phyloP scores from a whole-genome alignment of 2,329 filamentous ascomycete genomes.

The Botrytis sinoallii region DNA sequence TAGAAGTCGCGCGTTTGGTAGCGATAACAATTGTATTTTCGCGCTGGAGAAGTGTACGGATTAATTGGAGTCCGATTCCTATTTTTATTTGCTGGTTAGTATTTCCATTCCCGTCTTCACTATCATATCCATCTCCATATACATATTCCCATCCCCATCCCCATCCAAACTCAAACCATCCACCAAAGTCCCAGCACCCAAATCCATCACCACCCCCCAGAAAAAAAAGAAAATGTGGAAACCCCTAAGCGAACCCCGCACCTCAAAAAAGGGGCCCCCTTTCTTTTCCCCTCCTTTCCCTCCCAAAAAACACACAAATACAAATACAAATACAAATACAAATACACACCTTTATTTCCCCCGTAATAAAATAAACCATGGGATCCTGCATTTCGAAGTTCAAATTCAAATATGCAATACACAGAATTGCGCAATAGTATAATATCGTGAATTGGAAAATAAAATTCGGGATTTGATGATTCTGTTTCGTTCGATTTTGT shows the following conservation, averaged over 20 bases:
- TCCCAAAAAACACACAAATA: background rate
- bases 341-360: slow-evolving; percentile 32
- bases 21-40: slow-evolving; percentile 43
- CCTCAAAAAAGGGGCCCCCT: background rate
- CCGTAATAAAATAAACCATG: slow-evolving; percentile 33
- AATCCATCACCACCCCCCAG: no score
- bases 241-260: slow-evolving; percentile 5
- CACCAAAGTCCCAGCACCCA: background rate
- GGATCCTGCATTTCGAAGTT: slow-evolving; percentile 19
- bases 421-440: no score
- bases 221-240: background rate
- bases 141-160: no score
- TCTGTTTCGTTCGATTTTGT: background rate
- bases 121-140: no score
- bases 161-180: background rate
- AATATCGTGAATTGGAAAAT: background rate
- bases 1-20: slow-evolving; percentile 38
- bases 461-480: background rate
- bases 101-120: background rate
- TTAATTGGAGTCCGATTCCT: slow-evolving; percentile 39
- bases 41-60: slow-evolving; percentile 38
- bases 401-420: background rate
- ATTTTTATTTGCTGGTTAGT: background rate
- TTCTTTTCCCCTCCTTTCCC: background rate
- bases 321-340: background rate